Conservation (phyloP, 805 yeast genomes). For the Wickerhamomyces alni region DNA sequence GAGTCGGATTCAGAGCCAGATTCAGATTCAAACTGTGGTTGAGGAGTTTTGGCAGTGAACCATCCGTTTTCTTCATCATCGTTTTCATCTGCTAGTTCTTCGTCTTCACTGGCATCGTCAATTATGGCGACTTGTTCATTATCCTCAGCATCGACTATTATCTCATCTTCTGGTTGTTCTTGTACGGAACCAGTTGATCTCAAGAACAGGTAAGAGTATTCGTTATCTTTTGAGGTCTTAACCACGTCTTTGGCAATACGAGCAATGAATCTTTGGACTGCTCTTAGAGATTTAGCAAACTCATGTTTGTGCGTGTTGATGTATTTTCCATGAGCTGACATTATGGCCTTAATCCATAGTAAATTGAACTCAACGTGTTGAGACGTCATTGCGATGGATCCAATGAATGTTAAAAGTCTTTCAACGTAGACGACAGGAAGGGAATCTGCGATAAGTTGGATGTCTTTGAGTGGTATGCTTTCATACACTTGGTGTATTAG, state of each 20-base stretch:
- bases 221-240: constrained; percentile 44
- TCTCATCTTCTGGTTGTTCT: constrained; percentile 23
- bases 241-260: constrained; percentile 73
- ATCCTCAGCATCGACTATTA: constrained; percentile 5
- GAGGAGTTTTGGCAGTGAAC: constrained; percentile 17
- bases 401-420: constrained; percentile 63
- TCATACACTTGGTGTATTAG: constrained; percentile 73
- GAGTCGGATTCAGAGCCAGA: constrained; percentile 6
- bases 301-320: constrained; percentile 57
- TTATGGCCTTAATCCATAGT: constrained; percentile 68
- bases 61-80: constrained; percentile 23
- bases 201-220: constrained; percentile 49
- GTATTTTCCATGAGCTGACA: constrained; percentile 72
- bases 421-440: constrained; percentile 75
- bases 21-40: constrained; percentile 2
- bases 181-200: constrained; percentile 23
- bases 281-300: constrained; percentile 58
- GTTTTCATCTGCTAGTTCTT: constrained; percentile 6
- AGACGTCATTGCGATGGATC: constrained; percentile 57
- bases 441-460: constrained; percentile 57
- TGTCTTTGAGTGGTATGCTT: constrained; percentile 61
- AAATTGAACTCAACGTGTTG: constrained; percentile 83
- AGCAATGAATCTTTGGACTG: constrained; percentile 69
- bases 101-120: constrained; percentile 10
- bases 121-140: constrained; percentile 9